Base-by-base conservation (phyloP, 2,329 filamentous ascomycete species). In the Tolypocladium cylindrosporum region DNA sequence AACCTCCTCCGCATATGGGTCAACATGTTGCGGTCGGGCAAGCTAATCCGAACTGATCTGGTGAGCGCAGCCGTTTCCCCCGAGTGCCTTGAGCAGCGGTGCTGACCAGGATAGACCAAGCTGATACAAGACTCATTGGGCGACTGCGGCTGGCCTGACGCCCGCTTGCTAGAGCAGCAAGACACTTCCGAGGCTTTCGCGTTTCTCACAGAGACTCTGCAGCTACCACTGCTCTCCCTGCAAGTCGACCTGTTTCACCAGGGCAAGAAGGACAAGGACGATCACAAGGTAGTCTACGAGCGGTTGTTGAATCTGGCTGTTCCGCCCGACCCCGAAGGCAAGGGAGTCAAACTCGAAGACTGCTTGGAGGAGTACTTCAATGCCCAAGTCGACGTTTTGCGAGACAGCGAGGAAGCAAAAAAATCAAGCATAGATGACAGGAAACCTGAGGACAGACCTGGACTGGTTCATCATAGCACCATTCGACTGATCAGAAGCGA, bases 301-400 rank as follows among this genome's bases (percentile, higher is more conserved):
- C 82, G 94, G 56, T 75, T 97, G 27, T 78, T 99, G 8, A 94
- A 97, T 67, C 84, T 99, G 45, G 92, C 91, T 0, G 89, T 99
- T n/a, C 90, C 91, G 0, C 79, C 86, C 1, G 86, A 90, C 55
- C 80, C 85, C 7, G 84, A 89, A 52, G 86, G 85, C 31, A 85
- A 84, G 59, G 79, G 81, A 3, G 81, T 97, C 61, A 91, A 87
- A 36, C 75, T 99, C 24, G 94, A 97, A 72, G 89, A 95, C 63
- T 97, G 93, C 65, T 75, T 99, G 21, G 92, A 97, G 69, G 86
- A 88, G 56, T 97, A 97, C 68, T 97, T 97, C 79, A 97, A 97
- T 72, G 92, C 92, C 58, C 83, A 86, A 58, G 91, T 99, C 56
- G 91, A 97, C 66, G 91, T 99, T 3, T 86, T 88, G 63, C 82